A percentile compares a stretch with the other conserved stretches of the same genome.
Evolutionary conservation across 345 rosid genomes (phyloP).

Genomic region (Erucastrum elatum): DNA sequence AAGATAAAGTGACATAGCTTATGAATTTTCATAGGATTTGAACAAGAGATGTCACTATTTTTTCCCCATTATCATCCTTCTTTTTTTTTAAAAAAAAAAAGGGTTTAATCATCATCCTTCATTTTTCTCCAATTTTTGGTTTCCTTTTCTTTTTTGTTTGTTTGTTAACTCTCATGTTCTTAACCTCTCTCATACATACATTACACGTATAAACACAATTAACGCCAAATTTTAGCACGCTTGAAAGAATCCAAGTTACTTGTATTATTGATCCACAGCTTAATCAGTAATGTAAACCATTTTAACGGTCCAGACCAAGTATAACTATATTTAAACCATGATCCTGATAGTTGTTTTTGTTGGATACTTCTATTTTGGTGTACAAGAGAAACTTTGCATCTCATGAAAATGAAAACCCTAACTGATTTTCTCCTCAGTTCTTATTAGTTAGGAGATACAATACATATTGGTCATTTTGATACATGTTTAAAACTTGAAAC

Average conservation of each 20-base stretch:
- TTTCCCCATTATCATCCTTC: constrained; percentile 7
- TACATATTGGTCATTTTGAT: background rate
- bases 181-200: background rate
- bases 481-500: background rate
- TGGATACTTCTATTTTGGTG: background rate
- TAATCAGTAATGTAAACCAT: background rate
- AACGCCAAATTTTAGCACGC: background rate
- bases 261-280: background rate
- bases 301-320: too few species aligned
- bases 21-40: constrained; percentile 30
- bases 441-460: background rate
- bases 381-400: background rate
- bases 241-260: constrained; percentile 25
- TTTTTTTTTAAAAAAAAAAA: too few species aligned
- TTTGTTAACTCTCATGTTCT: background rate
- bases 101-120: background rate
- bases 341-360: background rate
- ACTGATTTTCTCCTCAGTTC: too few species aligned
- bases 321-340: too few species aligned
- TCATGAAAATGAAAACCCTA: background rate
- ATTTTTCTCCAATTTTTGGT: background rate
- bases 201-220: background rate
- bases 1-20: constrained; percentile 20
- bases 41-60: constrained; percentile 23
- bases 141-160: background rate